Percentiles rank a stretch among this genome's conserved stretches.
Evolutionary conservation across 2,329 filamentous ascomycete species (phyloP).

Genomic region (Aspergillus sp.): DNA sequence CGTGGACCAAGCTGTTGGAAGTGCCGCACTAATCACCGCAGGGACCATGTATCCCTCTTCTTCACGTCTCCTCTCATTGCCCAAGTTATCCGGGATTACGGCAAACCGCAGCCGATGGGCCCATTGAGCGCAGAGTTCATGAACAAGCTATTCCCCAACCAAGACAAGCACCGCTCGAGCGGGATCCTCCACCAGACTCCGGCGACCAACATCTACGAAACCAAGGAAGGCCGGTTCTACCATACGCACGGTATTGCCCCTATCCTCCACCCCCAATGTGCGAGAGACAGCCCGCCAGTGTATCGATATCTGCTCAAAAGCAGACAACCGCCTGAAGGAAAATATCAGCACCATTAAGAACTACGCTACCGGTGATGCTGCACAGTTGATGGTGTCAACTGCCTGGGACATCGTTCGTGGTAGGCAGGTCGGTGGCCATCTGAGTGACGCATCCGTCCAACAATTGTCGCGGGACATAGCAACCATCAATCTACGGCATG

Average conservation of each 20-base stretch:
- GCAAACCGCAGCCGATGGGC: background rate
- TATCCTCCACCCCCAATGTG: too few relatives aligned
- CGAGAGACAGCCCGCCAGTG: conserved; percentile 36
- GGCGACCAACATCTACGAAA: conserved; percentile 14
- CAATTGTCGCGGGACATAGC: conserved; percentile 33
- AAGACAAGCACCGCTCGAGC: background rate
- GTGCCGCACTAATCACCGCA: background rate
- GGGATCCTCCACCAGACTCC: background rate
- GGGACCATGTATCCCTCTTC: conserved; percentile 10
- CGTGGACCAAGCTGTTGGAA: background rate
- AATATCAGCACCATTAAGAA: conserved; percentile 36
- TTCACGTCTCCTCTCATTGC: conserved; percentile 2
- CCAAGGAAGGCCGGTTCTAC: conserved; percentile 16
- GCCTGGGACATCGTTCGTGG: conserved; percentile 33
- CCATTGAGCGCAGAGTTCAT: background rate
- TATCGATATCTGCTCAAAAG: conserved; percentile 34
- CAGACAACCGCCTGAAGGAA: conserved; percentile 25
- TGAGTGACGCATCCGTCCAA: conserved; percentile 30
- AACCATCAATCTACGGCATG: conserved; percentile 17
- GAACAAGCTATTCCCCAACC: background rate
- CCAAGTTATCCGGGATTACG: background rate
- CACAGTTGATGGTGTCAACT: conserved; percentile 40
- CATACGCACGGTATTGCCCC: conserved; percentile 13
- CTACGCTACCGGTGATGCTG: conserved; percentile 33
- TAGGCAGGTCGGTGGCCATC: conserved; percentile 34